Evolutionary conservation across 2,329 filamentous ascomycete genomes (phyloP).

Genomic region (Fusarium paranaense): DNA sequence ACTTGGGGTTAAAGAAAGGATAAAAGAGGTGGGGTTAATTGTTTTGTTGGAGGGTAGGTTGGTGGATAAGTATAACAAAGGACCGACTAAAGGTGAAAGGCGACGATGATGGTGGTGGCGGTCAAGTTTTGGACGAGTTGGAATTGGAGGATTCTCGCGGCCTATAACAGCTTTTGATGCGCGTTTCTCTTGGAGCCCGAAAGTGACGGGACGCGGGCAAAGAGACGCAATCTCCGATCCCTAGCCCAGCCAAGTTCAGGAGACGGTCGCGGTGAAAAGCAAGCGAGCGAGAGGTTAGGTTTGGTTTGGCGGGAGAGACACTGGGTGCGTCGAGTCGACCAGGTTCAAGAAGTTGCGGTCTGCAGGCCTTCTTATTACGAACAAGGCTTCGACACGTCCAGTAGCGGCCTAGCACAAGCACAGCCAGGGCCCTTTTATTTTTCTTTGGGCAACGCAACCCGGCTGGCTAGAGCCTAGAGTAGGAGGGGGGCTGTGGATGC

Average conservation of each 20-base stretch:
- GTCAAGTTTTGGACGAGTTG: conserved; percentile 10
- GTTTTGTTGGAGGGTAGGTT: background rate
- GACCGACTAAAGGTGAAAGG: background rate
- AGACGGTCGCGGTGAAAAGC: conserved; percentile 17
- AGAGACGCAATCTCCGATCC: conserved; percentile 38
- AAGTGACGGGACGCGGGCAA: conserved; percentile 16
- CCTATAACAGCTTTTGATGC: conserved; percentile 19
- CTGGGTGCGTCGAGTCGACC: conserved; percentile 5
- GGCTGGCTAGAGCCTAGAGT: background rate
- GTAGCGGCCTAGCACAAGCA: background rate
- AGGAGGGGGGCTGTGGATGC: conserved; percentile 9
- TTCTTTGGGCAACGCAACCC: background rate
- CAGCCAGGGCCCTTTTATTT: conserved; percentile 22
- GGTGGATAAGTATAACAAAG: background rate
- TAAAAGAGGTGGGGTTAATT: background rate
- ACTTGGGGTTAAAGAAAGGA: background rate
- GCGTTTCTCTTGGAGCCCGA: background rate
- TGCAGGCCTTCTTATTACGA: conserved; percentile 36
- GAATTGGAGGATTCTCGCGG: conserved; percentile 19
- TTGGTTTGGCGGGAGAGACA: conserved; percentile 29
- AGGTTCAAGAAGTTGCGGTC: conserved; percentile 43
- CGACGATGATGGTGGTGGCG: conserved; percentile 5
- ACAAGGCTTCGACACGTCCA: background rate
- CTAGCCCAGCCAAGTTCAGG: conserved; percentile 38
- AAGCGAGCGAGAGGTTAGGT: conserved; percentile 28